phyloP scores from a whole-genome alignment of 164 flowering plant species.

The Warburgia ugandensis region DNA sequence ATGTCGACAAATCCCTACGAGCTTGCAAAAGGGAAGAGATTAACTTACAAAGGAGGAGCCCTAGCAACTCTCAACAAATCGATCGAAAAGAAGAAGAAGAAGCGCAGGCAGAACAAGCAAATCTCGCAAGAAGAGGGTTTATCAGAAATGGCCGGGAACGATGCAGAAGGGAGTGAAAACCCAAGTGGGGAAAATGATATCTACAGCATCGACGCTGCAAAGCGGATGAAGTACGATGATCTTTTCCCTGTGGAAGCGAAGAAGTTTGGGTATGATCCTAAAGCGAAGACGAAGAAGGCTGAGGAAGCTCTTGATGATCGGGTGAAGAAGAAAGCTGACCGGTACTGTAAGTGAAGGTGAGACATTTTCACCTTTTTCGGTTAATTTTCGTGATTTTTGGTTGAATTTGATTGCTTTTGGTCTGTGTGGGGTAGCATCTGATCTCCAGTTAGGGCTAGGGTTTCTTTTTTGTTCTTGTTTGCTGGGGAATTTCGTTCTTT shows the following conservation, averaged over 20 bases:
- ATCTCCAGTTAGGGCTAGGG: no score
- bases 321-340: conserved; percentile 94
- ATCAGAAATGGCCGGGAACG: not conserved
- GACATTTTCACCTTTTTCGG: no score
- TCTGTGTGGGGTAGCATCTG: no score
- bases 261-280: conserved; percentile 67
- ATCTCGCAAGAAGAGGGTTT: not conserved
- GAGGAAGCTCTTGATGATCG: conserved; percentile 87
- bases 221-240: conserved; percentile 74
- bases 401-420: no score
- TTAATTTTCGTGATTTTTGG: no score
- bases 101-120: conserved; percentile 9
- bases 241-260: conserved; percentile 79
- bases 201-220: conserved; percentile 79
- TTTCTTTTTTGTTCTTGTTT: no score
- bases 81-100: conserved; percentile 51
- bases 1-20: conserved; percentile 77
- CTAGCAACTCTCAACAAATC: conserved; percentile 50
- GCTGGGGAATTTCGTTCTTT: no score
- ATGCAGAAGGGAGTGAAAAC: not conserved
- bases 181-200: conserved; percentile 17
- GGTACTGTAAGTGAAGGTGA: conserved; percentile 91
- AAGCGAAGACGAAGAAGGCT: conserved; percentile 33
- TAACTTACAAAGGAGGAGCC: conserved; percentile 68
- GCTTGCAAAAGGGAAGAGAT: conserved; percentile 53